A percentile compares a stretch with the other conserved stretches of the same genome.
These are phyloP conservation scores for Nicotiana rustica DNA, from an alignment of 305 asterid species.

Conservation along the genomic window DNA sequence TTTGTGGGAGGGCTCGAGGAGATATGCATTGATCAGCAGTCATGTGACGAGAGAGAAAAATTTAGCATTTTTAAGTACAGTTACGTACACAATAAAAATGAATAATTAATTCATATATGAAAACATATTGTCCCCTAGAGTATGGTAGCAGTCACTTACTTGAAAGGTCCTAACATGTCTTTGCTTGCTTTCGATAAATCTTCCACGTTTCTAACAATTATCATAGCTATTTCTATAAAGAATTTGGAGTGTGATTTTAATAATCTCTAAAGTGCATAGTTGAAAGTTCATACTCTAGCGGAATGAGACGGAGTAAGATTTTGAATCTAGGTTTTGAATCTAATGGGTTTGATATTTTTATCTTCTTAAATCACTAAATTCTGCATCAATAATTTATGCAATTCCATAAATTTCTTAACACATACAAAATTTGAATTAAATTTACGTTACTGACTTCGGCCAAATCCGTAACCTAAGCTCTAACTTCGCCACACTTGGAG, in stretches of 20 bases:
- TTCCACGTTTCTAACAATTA: constrained; percentile 31
- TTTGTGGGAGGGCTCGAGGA: constrained; percentile 28
- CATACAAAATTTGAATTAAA: no score
- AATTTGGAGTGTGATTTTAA: background rate
- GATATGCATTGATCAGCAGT: background rate
- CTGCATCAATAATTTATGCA: no score
- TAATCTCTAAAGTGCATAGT: background rate
- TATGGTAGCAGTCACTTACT: background rate
- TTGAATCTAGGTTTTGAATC: no score
- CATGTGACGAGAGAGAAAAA: background rate
- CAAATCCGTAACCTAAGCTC: no score
- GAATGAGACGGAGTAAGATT: no score
- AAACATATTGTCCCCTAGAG: background rate
- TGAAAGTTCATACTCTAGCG: constrained; percentile 8
- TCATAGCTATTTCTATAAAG: background rate
- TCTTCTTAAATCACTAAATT: no score
- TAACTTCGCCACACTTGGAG: no score
- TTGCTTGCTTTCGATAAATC: constrained; percentile 24
- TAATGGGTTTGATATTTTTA: no score
- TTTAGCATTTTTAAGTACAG: background rate
- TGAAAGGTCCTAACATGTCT: constrained; percentile 33
- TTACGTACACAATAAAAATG: background rate
- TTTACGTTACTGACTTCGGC: no score
- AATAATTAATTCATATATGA: background rate
- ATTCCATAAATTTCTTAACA: no score